Evolutionary conservation across 1,284 basidiomycete genomes (phyloP), one percentile per base, ranked within the genome.

Genomic region (Pseudozyma hubeiensis): DNA sequence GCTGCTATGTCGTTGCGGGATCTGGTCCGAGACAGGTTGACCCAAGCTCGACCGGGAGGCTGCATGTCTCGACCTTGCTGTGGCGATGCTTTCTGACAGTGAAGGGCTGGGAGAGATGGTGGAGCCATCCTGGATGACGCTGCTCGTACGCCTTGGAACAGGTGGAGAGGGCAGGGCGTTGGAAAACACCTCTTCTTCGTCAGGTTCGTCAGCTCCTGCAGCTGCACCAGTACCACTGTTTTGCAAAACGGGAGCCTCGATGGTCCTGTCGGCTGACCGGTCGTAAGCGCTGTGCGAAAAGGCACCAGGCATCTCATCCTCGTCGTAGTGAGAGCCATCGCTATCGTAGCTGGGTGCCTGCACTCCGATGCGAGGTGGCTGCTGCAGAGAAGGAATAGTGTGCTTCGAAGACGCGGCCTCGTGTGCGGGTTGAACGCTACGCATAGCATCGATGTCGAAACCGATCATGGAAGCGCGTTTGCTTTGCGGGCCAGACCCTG

Each of bases 311-410:
- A 50, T 30, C 16, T 67, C 64, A 10, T 75, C 72, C 31, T 75
- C 72, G 16, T 66, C 72, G 43, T 75, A 75, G 14, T 70, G 63
- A 16, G 72, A 75, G 43, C 72, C 72, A 40, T 75, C 72, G 50
- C 72, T 75, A n/a, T 75, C 66, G 40, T 62, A 53, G 11, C 52
- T 39, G 17, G 61, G 45, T 13, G 49, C 51, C 29, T 57, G 57
- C 8, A 57, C 45, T 2, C 54, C 63, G 31, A 59, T 65, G 24
- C 33, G 43, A 5, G 58, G 58, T 10, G 68, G 54, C 3, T n/a
- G 48, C 5, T 37, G 41, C 10, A 51, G 44, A 8, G 53, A 45
- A 8, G 34, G 3, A 24, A 35, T 19, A 24, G 58, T 16, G 16
- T 24, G 1, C 7, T 46, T 30, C 5, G 44, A 16, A 29, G 33